Evolutionary conservation across 768 basidiomycete species (phyloP), one percentile per base, ranked within the genome.

Genomic region (Lentinula raphanica): DNA sequence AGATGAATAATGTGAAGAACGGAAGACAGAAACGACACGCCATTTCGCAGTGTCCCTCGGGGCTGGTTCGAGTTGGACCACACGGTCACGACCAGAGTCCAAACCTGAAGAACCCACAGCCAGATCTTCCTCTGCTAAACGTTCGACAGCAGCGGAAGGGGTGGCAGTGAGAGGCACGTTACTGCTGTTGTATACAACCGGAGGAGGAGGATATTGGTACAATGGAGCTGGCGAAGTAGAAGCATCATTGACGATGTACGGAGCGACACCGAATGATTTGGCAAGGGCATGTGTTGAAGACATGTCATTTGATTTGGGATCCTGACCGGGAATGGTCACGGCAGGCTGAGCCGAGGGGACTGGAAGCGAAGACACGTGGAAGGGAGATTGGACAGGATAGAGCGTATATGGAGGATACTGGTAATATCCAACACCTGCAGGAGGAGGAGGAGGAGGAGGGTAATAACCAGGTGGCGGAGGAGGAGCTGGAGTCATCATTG

Each of bases 221-320:
- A 53, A 32, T 11, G 51, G 19, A 25, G 36, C 36, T 13, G 36
- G 51, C 12, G 51, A 23, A 3, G 35, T 25, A 58, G 81, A 82
- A 60, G 85, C 76, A 60, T 84, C 84, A 58, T 74, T 81, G 53
- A 90, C 82, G 62, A 92, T 90, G 42, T 80, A 79, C 27, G 84
- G 75, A 50, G 86, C 81, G 28, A 92, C 90, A 49, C 90, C 90
- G 65, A 92, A 92, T 66, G 79, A 85, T 71, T 85, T 88, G 40
- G 88, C 90, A 49, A 92, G 80, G 25, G 87, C 78, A 79, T 85
- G 82, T 6, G 87, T 80, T 67, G 80, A 84, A 50, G 89, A 87
- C 78, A 92, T 81, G 69, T 94, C 89, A 62, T 90, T 85, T 5
- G 84, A 81, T 59, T 87, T 81, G 3, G 92, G 92, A 66, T 93